Conservation (phyloP, 2,329 filamentous ascomycete genomes). For the Colletotrichum horii region DNA sequence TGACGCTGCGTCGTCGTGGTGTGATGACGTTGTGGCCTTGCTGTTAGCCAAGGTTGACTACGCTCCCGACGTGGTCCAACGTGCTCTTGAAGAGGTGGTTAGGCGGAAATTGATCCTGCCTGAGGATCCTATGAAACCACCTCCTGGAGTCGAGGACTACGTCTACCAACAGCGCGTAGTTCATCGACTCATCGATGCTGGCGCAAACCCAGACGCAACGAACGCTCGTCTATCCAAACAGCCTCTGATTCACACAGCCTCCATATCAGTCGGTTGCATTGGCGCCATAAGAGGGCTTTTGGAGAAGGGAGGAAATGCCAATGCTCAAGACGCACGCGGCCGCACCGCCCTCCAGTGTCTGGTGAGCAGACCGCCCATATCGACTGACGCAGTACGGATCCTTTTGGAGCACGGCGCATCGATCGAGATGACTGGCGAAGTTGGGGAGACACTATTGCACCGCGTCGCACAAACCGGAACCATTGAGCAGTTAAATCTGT, state of each 20-base stretch:
- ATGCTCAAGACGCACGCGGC: not conserved
- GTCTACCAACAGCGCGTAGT: slow-evolving; percentile 3
- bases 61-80: not conserved
- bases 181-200: not conserved
- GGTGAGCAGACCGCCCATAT: not conserved
- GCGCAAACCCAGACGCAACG: not conserved
- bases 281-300: slow-evolving; percentile 4
- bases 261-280: not conserved
- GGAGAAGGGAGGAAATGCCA: slow-evolving; percentile 4
- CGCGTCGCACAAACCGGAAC: not conserved
- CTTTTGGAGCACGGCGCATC: not conserved
- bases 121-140: not conserved
- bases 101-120: not conserved
- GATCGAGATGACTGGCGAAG: not conserved
- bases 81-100: not conserved
- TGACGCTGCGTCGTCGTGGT: not conserved
- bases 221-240: not conserved
- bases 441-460: not conserved
- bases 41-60: not conserved
- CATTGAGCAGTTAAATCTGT: not conserved
- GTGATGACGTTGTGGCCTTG: not conserved
- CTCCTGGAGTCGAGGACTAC: not conserved
- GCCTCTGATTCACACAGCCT: not conserved
- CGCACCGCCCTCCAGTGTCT: not conserved
- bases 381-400: not conserved